Evolutionary conservation across 768 basidiomycete genomes (phyloP).

Genomic region (Dentipellis sp.): DNA sequence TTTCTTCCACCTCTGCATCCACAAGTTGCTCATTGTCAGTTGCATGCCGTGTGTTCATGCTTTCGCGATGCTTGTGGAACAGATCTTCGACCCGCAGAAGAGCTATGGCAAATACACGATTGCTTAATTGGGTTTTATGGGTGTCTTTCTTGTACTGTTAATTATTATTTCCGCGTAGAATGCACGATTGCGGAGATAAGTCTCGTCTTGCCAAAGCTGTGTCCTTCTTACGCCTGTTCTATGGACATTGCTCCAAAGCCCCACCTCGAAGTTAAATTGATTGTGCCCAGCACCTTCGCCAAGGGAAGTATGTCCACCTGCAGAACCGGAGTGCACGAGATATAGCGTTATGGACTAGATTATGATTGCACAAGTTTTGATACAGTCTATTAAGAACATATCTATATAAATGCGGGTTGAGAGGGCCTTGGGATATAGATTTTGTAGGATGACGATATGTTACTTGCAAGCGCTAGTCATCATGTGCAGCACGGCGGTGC

Average conservation of each 20-base stretch:
- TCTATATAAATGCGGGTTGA: conserved; percentile 2
- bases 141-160: not conserved
- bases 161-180: not conserved
- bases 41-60: no score
- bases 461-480: not conserved
- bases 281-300: not conserved
- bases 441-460: not conserved
- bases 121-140: conserved; percentile 21
- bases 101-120: conserved; percentile 90
- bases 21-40: not conserved
- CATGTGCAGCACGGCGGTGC: not conserved
- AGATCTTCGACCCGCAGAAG: conserved; percentile 94
- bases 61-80: not conserved
- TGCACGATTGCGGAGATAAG: not conserved
- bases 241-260: no score
- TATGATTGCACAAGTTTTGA: not conserved
- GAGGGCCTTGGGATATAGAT: not conserved
- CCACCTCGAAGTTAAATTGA: no score
- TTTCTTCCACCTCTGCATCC: not conserved
- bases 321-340: not conserved
- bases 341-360: not conserved
- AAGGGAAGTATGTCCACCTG: not conserved
- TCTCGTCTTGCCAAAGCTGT: not conserved
- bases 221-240: no score
- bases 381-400: conserved; percentile 3